Percentiles rank a stretch among this genome's conserved stretches.
phyloP scores from a whole-genome alignment of 768 basidiomycete species.

The Lactarius indigo region DNA sequence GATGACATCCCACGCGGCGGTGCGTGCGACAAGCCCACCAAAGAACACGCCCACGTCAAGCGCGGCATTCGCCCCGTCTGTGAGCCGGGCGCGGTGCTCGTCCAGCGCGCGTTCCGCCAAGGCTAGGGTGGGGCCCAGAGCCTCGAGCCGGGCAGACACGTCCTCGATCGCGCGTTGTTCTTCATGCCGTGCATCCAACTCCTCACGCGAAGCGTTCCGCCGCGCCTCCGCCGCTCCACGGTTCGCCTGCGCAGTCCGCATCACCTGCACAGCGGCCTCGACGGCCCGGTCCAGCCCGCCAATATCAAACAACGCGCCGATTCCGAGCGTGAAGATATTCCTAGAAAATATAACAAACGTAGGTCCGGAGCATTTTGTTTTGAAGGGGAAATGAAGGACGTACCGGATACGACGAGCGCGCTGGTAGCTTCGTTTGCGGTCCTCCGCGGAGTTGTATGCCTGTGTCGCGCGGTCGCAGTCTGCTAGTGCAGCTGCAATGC shows the following conservation, averaged over 20 bases:
- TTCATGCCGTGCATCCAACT: not conserved
- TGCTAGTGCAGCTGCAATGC: not conserved
- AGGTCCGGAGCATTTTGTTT: not conserved
- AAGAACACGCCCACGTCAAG: slow-evolving; percentile 1
- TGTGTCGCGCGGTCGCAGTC: not conserved
- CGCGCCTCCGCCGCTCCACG: not conserved
- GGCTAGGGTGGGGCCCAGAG: not conserved
- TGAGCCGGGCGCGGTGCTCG: not conserved
- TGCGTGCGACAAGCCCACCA: not conserved
- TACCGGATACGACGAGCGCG: not conserved
- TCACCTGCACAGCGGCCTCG: not conserved
- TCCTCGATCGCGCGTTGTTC: slow-evolving; percentile 2
- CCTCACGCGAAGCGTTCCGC: not conserved
- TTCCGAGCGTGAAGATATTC: slow-evolving; percentile 1
- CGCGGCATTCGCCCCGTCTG: not conserved
- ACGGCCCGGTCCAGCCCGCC: not conserved
- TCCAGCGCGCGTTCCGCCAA: not conserved
- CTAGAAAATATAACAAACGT: not conserved
- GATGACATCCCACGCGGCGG: not conserved
- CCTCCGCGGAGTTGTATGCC: not conserved
- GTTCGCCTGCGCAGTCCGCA: not conserved
- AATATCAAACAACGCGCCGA: not conserved
- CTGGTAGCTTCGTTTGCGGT: not conserved
- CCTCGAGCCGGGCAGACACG: not conserved
- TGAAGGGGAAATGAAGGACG: too few species aligned